A percentile compares a stretch with the other conserved stretches of the same genome.
These are phyloP conservation scores for Didymella sp. DNA, from an alignment of 2,329 filamentous ascomycete species.

Conservation along the genomic window DNA sequence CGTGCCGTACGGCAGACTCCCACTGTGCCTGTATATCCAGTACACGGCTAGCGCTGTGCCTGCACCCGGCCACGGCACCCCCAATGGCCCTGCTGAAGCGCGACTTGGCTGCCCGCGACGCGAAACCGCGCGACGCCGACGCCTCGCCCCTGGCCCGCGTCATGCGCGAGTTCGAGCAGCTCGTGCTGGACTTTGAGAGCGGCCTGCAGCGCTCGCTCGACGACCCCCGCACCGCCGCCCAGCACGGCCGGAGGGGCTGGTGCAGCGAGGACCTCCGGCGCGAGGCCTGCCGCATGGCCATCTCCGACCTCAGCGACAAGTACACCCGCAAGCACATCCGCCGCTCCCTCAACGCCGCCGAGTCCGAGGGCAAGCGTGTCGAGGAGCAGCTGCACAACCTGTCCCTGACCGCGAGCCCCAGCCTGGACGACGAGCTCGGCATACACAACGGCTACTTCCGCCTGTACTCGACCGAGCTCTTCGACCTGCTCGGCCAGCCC, in stretches of 20 bases:
- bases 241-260: conserved; percentile 2
- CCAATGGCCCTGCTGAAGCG: conserved; percentile 42
- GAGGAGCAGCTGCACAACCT: conserved; percentile 40
- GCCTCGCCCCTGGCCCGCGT: conserved; percentile 36
- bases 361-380: conserved; percentile 40
- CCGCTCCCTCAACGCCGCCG: conserved; percentile 37
- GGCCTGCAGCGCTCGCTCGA: conserved; percentile 40
- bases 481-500: conserved; percentile 46
- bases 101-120: conserved; percentile 28
- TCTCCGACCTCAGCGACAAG: conserved; percentile 40
- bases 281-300: conserved; percentile 44
- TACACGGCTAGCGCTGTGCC: not conserved
- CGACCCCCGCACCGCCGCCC: conserved; percentile 6
- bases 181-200: conserved; percentile 39
- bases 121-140: conserved; percentile 15
- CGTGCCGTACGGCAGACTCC: not conserved
- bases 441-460: conserved; percentile 47
- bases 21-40: not conserved
- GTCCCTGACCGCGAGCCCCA: conserved; percentile 10
- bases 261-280: conserved; percentile 32
- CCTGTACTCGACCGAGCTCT: conserved; percentile 46
- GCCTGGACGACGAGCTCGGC: conserved; percentile 26
- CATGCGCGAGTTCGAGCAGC: conserved; percentile 46
- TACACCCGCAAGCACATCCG: conserved; percentile 46
- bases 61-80: conserved; percentile 12